Base-by-base conservation (phyloP, 495 filamentous ascomycete species). In the Paragyromitra xinjiangensis region DNA sequence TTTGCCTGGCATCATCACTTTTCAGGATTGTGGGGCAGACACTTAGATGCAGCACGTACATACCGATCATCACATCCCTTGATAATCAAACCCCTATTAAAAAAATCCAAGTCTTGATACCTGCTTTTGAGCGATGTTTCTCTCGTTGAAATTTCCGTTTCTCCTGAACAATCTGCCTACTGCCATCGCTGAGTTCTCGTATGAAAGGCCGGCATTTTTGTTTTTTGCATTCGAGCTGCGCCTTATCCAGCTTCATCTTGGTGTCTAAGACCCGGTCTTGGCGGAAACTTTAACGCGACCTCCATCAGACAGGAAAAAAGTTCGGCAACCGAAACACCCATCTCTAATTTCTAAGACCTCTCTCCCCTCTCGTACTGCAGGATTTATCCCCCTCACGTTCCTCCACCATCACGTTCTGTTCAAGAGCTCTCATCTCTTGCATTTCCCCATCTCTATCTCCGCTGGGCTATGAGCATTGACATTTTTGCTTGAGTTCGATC, bases 201-300 rank as follows among this genome's bases (percentile, higher is more conserved):
- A 24, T 64, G 29, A 64, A 75, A 26, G 51, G 50, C 19, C 8
- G 50, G 39, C 39, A 26, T 56, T 24, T 73, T 26, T 75, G 29
- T 56, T 53, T 63, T 44, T 40, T 39, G 42, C 42, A 34, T 34
- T 34, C 4, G 29, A 34, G 29, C 29, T 63, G 55, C 42, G 42
- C 40, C 55, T 42, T 19, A 61, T 51, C 48, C 48, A 22, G 48
- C 16, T 55, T 71, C 67, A 56, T 56, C 22, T 34, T 24, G 6
- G 16, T 75, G 45, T 75, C 42, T 62, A 16, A 59, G 39, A 40
- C 48, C 61, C 24, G 7, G 77, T 79, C 77, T 79, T 79, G 77
- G 77, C 77, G 66, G 42, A 78, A 71, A 79, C 74, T 67, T 78
- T 79, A 79, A 79, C 75, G 66, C 75, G 75, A 79, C 77, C 62